These are phyloP conservation scores for Evansstolkia leycettana DNA, from an alignment of 495 filamentous ascomycete genomes.

Conservation along the genomic window DNA sequence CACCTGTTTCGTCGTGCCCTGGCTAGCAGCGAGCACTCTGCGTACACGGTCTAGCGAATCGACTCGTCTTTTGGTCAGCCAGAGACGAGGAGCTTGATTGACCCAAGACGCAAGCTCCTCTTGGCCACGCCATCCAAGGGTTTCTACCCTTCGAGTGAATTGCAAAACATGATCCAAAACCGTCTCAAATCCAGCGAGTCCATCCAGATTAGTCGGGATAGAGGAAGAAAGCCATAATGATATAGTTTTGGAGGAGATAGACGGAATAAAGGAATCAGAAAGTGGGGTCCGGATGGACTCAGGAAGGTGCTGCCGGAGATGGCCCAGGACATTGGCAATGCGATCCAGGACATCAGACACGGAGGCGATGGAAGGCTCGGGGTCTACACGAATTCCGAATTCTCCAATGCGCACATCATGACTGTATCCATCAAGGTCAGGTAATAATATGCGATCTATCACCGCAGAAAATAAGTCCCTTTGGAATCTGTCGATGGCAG, in stretches of 20 bases:
- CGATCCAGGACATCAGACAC: conserved; percentile 28
- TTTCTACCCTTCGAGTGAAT: conserved; percentile 51
- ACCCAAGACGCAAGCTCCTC: conserved; percentile 69
- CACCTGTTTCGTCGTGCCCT: conserved; percentile 50
- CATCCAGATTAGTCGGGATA: conserved; percentile 59
- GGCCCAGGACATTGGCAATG: conserved; percentile 48
- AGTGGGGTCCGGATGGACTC: conserved; percentile 45
- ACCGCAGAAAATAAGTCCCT: conserved; percentile 19
- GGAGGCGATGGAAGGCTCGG: conserved; percentile 13
- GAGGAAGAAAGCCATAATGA: conserved; percentile 59
- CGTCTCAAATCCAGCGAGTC: conserved; percentile 55
- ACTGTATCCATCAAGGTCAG: conserved; percentile 14
- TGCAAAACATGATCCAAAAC: conserved; percentile 44
- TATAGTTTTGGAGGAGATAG: conserved; percentile 52
- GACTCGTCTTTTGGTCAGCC: conserved; percentile 77
- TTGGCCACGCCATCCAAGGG: conserved; percentile 54
- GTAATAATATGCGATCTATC: conserved; percentile 23
- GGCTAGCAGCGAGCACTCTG: conserved; percentile 48
- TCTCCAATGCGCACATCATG: conserved; percentile 17
- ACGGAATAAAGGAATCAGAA: conserved; percentile 53
- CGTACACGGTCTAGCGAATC: conserved; percentile 62
- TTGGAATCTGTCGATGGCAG: conserved; percentile 22
- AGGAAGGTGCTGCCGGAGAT: conserved; percentile 55
- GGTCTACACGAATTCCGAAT: conserved; percentile 18
- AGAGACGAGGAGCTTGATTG: conserved; percentile 61